A percentile compares a stretch with the other conserved stretches of the same genome.
phyloP scores from a whole-genome alignment of 2,329 filamentous ascomycete genomes.

The Alternaria sp. region DNA sequence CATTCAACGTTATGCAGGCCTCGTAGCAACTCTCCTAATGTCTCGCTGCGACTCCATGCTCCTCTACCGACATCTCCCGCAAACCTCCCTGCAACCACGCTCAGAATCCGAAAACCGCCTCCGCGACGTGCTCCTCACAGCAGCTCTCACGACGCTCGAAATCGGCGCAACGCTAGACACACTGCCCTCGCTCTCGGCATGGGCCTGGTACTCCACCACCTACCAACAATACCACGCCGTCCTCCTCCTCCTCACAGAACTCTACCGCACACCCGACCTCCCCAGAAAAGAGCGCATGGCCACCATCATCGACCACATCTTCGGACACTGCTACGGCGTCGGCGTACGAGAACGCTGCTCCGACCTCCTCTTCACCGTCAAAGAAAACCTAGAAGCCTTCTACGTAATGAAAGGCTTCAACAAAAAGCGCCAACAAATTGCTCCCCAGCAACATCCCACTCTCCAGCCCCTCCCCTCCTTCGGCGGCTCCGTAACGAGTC shows the following conservation, averaged over 20 bases:
- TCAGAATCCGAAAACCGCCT: slow-evolving; percentile 46
- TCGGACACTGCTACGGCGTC: slow-evolving; percentile 48
- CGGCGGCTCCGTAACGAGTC: slow-evolving; percentile 12
- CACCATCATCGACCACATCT: slow-evolving; percentile 49
- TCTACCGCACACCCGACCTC: slow-evolving; percentile 46
- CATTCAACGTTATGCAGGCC: slow-evolving; percentile 47
- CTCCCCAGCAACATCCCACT: slow-evolving; percentile 37
- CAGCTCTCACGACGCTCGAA: slow-evolving; percentile 45
- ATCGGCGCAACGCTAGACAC: slow-evolving; percentile 49
- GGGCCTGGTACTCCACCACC: slow-evolving; percentile 48
- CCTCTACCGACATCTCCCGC: slow-evolving; percentile 46
- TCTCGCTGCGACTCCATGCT: slow-evolving; percentile 49
- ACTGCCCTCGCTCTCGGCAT: slow-evolving; percentile 41
- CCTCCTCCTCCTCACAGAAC: slow-evolving; percentile 45
- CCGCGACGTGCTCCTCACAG: slow-evolving; percentile 45
- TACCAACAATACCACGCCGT: slow-evolving; percentile 50
- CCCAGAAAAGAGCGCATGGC: slow-evolving; percentile 45
- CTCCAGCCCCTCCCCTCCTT: slow-evolving; percentile 31
- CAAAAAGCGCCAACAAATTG: slow-evolving; percentile 30
- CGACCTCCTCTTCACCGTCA: slow-evolving; percentile 46
- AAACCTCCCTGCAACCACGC: slow-evolving; percentile 41
- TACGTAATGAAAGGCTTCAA: slow-evolving; percentile 49
- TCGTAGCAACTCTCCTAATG: slow-evolving; percentile 47
- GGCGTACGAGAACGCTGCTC: slow-evolving; percentile 43
- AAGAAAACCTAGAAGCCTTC: slow-evolving; percentile 48